phyloP scores from a whole-genome alignment of 2,329 filamentous ascomycete species.

The Scolecobasidium constrictum region DNA sequence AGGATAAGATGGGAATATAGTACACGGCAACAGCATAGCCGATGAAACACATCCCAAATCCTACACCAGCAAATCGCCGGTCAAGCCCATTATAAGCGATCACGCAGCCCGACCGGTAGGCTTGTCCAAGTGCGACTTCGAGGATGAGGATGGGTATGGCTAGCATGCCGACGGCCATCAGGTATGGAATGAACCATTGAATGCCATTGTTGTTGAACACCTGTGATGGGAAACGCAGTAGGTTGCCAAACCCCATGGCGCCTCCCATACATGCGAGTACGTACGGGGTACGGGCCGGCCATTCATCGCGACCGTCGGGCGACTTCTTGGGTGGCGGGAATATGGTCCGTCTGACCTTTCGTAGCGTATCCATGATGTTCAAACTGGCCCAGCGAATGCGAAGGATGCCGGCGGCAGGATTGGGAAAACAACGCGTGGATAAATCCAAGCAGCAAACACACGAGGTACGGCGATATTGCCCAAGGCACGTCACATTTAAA shows the following conservation, averaged over 20 bases:
- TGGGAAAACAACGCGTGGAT: too few species aligned
- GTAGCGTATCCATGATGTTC: too few species aligned
- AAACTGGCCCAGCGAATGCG: too few species aligned
- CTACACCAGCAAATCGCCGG: slow-evolving; percentile 41
- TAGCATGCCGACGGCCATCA: slow-evolving; percentile 43
- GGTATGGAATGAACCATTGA: slow-evolving; percentile 50
- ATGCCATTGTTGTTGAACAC: slow-evolving; percentile 50
- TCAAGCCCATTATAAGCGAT: slow-evolving; percentile 43
- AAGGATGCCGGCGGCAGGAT: too few species aligned
- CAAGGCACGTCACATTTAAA: too few species aligned
- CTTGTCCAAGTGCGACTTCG: slow-evolving; percentile 42
- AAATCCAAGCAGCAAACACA: too few species aligned
- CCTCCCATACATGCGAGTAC: slow-evolving; percentile 50
- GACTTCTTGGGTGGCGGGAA: too few species aligned
- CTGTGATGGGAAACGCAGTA: slow-evolving; percentile 46
- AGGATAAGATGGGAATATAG: slow-evolving; percentile 45
- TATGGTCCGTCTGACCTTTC: too few species aligned
- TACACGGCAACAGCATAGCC: slow-evolving; percentile 46
- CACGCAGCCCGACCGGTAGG: slow-evolving; percentile 44
- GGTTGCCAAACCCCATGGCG: slow-evolving; percentile 46
- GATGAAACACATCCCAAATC: slow-evolving; percentile 42
- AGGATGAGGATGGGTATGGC: slow-evolving; percentile 46
- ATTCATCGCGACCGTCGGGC: neutral
- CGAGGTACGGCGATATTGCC: too few species aligned
- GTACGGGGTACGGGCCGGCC: slow-evolving; percentile 34